Evolutionary conservation across 257 asterid species (phyloP).

Genomic region (Ligustrum vulgare): DNA sequence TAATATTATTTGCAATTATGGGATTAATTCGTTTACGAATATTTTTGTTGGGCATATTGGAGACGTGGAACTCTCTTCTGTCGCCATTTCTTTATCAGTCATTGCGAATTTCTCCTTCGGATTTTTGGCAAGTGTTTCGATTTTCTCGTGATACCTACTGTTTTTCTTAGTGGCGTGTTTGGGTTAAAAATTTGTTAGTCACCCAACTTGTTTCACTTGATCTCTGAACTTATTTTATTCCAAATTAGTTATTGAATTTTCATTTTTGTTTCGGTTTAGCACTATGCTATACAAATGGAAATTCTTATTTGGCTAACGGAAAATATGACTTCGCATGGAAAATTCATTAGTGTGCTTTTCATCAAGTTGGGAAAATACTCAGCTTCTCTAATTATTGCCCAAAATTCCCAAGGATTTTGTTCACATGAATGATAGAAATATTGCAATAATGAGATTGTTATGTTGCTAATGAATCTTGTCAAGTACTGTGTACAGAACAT

Average conservation of each 20-base stretch:
- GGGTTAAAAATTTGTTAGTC: background rate
- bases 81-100: conserved; percentile 12
- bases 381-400: too few species aligned
- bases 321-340: background rate
- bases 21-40: conserved; percentile 63
- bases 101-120: too few species aligned
- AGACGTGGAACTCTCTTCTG: conserved; percentile 87
- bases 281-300: background rate
- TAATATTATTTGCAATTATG: conserved; percentile 87
- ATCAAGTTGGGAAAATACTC: too few species aligned
- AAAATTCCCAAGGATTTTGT: background rate
- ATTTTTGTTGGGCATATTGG: conserved; percentile 92
- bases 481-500: too few species aligned
- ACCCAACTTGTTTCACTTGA: background rate
- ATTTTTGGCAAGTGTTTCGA: conserved; percentile 54
- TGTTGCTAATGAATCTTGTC: too few species aligned
- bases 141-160: background rate
- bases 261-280: background rate
- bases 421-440: background rate
- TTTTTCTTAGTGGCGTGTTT: background rate
- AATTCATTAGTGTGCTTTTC: background rate
- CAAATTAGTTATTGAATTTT: background rate
- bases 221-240: background rate
- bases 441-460: background rate
- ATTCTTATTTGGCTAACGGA: background rate